Percentiles rank a stretch among this genome's conserved stretches.
phyloP scores from a whole-genome alignment of 2,329 filamentous ascomycete genomes.

The Pseudocercospora cruenta region DNA sequence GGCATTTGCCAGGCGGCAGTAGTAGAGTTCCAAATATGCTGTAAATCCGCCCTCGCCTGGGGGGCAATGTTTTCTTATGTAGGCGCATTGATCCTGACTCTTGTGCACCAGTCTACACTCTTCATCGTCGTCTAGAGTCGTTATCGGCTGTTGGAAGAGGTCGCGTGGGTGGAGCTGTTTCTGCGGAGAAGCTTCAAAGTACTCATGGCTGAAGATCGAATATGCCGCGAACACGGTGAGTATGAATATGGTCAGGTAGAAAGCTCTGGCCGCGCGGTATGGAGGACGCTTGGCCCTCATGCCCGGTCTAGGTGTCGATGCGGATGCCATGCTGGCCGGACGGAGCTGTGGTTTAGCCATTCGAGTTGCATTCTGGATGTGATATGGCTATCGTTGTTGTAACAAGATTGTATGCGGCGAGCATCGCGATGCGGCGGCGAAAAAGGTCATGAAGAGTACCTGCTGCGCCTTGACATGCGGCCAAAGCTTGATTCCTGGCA shows the following conservation, averaged over 20 bases:
- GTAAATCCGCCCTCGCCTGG: conserved; percentile 90
- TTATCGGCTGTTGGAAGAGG: conserved; percentile 16
- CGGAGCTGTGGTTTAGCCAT: conserved; percentile 14
- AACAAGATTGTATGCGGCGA: not conserved
- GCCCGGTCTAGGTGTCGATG: not conserved
- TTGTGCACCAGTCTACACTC: conserved; percentile 80
- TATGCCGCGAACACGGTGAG: conserved; percentile 33
- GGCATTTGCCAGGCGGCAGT: conserved; percentile 71
- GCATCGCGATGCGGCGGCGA: conserved; percentile 10
- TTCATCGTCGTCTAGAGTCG: conserved; percentile 37
- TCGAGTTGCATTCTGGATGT: conserved; percentile 5
- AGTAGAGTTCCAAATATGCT: conserved; percentile 88
- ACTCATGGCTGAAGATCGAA: conserved; percentile 23
- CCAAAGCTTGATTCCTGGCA: not conserved
- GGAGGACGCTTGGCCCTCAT: conserved; percentile 19
- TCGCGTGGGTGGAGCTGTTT: conserved; percentile 14
- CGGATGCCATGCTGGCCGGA: conserved; percentile 9
- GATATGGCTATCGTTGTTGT: not conserved
- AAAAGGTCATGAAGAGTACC: not conserved
- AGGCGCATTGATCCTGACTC: conserved; percentile 80
- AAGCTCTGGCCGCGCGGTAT: conserved; percentile 50
- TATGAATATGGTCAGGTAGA: conserved; percentile 50
- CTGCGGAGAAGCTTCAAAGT: conserved; percentile 2
- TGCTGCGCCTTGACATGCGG: conserved; percentile 2
- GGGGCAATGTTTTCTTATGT: conserved; percentile 77